Evolutionary conservation across 768 basidiomycete species (phyloP).

Genomic region (Mycena venus): DNA sequence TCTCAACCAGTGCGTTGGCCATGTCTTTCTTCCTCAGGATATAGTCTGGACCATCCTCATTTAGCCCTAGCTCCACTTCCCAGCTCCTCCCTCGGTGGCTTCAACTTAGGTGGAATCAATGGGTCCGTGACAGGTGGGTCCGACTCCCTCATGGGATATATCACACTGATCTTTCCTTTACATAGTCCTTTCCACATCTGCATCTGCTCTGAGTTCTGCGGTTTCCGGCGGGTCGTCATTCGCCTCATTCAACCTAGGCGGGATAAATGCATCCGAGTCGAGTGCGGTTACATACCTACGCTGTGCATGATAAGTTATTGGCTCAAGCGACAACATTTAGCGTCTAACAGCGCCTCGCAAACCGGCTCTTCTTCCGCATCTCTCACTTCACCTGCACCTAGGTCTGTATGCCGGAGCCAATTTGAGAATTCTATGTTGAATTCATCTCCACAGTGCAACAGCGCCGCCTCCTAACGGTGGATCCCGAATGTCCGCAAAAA

Average conservation of each 20-base stretch:
- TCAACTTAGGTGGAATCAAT: not conserved
- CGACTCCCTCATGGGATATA: too few relatives aligned
- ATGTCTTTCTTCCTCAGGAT: too few relatives aligned
- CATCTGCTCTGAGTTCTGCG: not conserved
- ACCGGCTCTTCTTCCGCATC: not conserved
- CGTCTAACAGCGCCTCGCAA: not conserved
- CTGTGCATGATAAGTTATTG: not conserved
- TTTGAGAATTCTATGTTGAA: too few relatives aligned
- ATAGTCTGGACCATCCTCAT: not conserved
- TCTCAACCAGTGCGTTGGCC: not conserved
- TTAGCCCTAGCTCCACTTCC: not conserved
- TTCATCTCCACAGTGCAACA: not conserved
- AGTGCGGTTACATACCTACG: not conserved
- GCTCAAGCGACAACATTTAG: not conserved
- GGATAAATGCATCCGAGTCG: not conserved
- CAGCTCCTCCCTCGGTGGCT: not conserved
- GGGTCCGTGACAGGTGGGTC: not conserved
- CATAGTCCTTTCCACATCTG: too few relatives aligned
- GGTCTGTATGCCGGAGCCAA: not conserved
- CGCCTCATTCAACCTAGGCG: not conserved
- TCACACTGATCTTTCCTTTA: not conserved
- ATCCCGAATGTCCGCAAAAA: not conserved
- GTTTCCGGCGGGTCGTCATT: not conserved
- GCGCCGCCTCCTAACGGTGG: not conserved
- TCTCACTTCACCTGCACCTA: not conserved